phyloP scores from a whole-genome alignment of 148 eudicot genomes.

The Mesembryanthemum crystallinum region DNA sequence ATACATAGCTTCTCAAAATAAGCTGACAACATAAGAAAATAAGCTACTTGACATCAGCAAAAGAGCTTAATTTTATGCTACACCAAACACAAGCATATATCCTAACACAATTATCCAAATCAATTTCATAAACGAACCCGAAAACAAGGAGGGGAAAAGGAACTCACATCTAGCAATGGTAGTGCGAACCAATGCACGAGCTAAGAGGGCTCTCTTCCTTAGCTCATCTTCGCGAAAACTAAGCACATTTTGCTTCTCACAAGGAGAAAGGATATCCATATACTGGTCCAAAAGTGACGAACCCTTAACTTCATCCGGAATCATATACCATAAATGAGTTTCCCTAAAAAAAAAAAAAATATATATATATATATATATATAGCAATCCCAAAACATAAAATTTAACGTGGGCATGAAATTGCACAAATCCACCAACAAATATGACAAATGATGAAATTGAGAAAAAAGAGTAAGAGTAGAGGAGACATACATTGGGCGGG shows the following conservation, averaged over 20 bases:
- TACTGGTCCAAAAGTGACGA: conserved; percentile 50
- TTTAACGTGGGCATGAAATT: neutral
- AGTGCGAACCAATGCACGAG: conserved; percentile 85
- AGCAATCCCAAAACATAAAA: too few relatives aligned
- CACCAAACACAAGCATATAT: too few relatives aligned
- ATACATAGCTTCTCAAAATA: too few relatives aligned
- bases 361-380: too few relatives aligned
- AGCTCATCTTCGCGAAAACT: conserved; percentile 46
- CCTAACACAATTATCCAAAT: neutral
- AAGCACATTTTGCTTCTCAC: conserved; percentile 60
- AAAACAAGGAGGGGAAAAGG: neutral
- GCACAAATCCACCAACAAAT: neutral
- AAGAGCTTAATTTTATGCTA: too few relatives aligned
- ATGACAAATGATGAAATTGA: neutral
- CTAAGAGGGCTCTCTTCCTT: conserved; percentile 62
- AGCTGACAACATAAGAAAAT: too few relatives aligned
- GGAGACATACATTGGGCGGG: conserved; percentile 49
- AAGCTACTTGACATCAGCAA: too few relatives aligned
- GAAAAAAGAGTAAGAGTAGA: neutral
- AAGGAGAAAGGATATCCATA: conserved; percentile 60
- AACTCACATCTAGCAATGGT: conserved; percentile 82
- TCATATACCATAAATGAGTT: conserved; percentile 75
- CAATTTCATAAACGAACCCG: too few relatives aligned
- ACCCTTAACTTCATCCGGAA: conserved; percentile 67
- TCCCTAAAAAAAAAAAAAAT: conserved; percentile 48